Base-by-base conservation (phyloP, 225 moss, liverwort and hornwort genomes). In the Takakia lepidozioides region DNA sequence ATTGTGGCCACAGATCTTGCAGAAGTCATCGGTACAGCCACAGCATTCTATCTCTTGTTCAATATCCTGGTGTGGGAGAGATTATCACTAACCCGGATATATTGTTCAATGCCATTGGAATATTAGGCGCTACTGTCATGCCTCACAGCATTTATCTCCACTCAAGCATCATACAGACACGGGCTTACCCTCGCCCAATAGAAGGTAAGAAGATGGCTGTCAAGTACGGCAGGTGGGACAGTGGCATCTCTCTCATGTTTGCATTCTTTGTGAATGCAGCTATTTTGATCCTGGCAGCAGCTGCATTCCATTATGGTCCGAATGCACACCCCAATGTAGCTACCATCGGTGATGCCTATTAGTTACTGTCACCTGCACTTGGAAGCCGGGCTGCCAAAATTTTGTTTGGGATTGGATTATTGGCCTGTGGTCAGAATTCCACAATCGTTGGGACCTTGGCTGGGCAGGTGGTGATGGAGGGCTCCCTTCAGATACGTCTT, bases 401-500 rank as follows among this genome's bases (percentile, higher is more conserved):
- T 29, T 60, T 93, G 38, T 93, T 93, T 40, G 92, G 85, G 2
- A 73, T 93, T 0, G 92, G 73, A 10, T 53, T 93, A 13, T 67
- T 93, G 2, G 92, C 92, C 3, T 69, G 88, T 17, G 92, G 92
- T 13, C 92, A 93, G 55, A 88, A 81, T 49, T 88, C 92, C 11
- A 88, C 92, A 25, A 93, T 93, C 47, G 71, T 93, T 47, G 92
- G 92, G 29, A 93, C 92, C 1, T 64, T 93, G 8, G 63, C 92
- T 3, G 92, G 92, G 0, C 92, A 92, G 55, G 68, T 93, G 27
- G 92, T 93, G 35, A 93, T 93, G 92, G 92, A 93, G 61, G 92
- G 92, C 5, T 93, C 88, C 49, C 65, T 93, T 24, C 74, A 80
- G 51, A 77, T 93, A n/a, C 62, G 66, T 7, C 25, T 93, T 56